These are phyloP conservation scores for Geotrichum bryndzae DNA, from an alignment of 1,139 yeast genomes.

Conservation along the genomic window DNA sequence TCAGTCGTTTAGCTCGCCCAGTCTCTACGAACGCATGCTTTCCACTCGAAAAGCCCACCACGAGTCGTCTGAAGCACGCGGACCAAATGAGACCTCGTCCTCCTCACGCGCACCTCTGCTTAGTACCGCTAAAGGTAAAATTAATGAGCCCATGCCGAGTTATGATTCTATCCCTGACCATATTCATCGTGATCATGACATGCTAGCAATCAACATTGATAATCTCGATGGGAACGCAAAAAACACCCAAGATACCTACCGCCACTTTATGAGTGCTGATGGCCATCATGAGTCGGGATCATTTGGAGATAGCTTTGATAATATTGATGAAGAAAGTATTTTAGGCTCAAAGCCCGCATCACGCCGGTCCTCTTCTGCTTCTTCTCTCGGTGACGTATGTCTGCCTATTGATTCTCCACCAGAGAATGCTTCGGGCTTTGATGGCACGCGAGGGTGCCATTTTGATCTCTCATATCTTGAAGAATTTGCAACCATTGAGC, in stretches of 20 bases:
- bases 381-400: slow-evolving; percentile 86
- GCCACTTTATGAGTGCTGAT: not conserved
- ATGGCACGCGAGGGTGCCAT: slow-evolving; percentile 39
- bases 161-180: slow-evolving; percentile 4
- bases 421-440: slow-evolving; percentile 34
- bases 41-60: not conserved
- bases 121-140: not conserved
- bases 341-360: slow-evolving; percentile 60
- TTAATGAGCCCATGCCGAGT: slow-evolving; percentile 1
- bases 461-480: slow-evolving; percentile 73
- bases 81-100: not conserved
- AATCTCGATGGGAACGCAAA: not conserved
- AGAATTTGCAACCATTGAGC: slow-evolving; percentile 71
- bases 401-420: slow-evolving; percentile 57
- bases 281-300: not conserved
- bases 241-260: not conserved
- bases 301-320: not conserved
- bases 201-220: slow-evolving; percentile 9
- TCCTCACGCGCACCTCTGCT: slow-evolving; percentile 6
- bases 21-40: not conserved
- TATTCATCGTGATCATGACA: not conserved
- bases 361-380: slow-evolving; percentile 59
- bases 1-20: slow-evolving; percentile 5
- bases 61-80: not conserved
- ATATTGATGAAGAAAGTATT: slow-evolving; percentile 6